Percentiles rank a stretch among this genome's conserved stretches.
Evolutionary conservation across 768 basidiomycete species (phyloP).

Genomic region (Termitomyces bulborhizus): DNA sequence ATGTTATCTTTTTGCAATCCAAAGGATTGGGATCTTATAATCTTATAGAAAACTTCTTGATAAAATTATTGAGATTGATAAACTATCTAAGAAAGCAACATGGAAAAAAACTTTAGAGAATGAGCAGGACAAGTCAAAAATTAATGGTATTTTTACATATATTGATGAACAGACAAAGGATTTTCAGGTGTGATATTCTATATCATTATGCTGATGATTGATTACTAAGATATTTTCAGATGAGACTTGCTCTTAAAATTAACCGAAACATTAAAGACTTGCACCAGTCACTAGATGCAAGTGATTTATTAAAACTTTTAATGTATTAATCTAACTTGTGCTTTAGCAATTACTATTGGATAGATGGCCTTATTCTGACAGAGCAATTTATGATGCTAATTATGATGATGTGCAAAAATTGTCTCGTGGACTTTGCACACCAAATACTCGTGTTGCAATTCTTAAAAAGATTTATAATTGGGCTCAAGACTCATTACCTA

Average conservation of each 20-base stretch:
- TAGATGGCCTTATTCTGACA: background rate
- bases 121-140: background rate
- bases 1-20: too few relatives aligned
- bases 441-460: constrained; percentile 18
- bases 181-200: constrained; percentile 7
- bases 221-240: background rate
- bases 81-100: too few relatives aligned
- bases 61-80: too few relatives aligned
- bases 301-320: too few relatives aligned
- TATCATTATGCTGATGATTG: too few relatives aligned
- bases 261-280: constrained; percentile 4
- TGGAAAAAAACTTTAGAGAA: too few relatives aligned
- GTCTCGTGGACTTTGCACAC: constrained; percentile 13
- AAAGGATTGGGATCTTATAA: too few relatives aligned
- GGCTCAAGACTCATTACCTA: constrained; percentile 6
- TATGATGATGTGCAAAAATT: background rate
- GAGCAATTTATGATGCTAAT: background rate
- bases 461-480: constrained; percentile 8
- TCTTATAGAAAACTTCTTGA: too few relatives aligned
- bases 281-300: constrained; percentile 5
- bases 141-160: background rate
- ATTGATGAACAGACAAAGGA: constrained; percentile 11
- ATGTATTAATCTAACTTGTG: too few relatives aligned
- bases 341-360: too few relatives aligned
- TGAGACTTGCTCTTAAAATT: background rate